Conservation (phyloP, 1,284 basidiomycete genomes). For the Sanghuangporus weigelae region DNA sequence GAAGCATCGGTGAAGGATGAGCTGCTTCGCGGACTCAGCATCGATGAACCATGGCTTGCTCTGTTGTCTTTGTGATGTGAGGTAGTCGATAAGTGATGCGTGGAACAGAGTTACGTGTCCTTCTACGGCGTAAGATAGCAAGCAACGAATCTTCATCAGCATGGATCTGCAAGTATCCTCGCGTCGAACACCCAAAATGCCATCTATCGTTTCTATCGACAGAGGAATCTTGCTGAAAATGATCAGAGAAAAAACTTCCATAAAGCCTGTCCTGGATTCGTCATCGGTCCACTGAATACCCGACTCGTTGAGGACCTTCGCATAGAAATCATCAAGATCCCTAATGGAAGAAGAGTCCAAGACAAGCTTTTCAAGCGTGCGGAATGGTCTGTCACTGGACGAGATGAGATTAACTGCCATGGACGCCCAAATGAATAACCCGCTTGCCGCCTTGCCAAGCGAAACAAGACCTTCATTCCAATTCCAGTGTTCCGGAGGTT, state of each 20-base stretch:
- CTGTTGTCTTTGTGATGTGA: not conserved
- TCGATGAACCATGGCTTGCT: not conserved
- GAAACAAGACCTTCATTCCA: not conserved
- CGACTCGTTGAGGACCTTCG: not conserved
- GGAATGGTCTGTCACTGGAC: not conserved
- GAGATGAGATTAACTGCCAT: not conserved
- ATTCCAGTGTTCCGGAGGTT: not conserved
- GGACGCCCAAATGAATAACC: constrained; percentile 4
- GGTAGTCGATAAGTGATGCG: not conserved
- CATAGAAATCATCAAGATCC: not conserved
- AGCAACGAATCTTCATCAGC: not conserved
- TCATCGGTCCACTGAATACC: not conserved
- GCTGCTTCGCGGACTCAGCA: not conserved
- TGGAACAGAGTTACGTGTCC: not conserved
- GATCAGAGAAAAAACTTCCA: not conserved
- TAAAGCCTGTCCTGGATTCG: not conserved
- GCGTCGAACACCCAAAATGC: not conserved
- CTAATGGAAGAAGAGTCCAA: not conserved
- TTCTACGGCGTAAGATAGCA: not conserved
- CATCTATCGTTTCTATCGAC: not conserved
- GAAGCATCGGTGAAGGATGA: not conserved
- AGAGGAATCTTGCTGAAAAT: not conserved
- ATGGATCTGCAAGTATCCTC: not conserved
- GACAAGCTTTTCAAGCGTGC: not conserved
- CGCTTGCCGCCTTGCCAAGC: not conserved